These are phyloP conservation scores for Cryptosporidium baileyi DNA, from an alignment of 169 alveolate species.

Conservation along the genomic window DNA sequence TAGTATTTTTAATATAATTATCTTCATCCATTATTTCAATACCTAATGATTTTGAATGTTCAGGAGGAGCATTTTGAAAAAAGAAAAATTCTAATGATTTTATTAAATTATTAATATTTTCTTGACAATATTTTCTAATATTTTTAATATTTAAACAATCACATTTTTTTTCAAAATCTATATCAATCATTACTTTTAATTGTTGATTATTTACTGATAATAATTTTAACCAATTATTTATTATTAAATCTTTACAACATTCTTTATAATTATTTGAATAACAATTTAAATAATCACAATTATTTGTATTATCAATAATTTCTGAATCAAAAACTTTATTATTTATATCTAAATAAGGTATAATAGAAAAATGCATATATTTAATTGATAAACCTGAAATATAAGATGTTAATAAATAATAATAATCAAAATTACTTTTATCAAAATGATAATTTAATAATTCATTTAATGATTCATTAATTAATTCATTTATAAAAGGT, in stretches of 20 bases:
- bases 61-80: slow-evolving; percentile 53
- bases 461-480: slow-evolving; percentile 47
- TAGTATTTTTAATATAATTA: background rate
- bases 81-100: slow-evolving; percentile 7
- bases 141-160: slow-evolving; percentile 29
- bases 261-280: slow-evolving; percentile 44
- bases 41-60: background rate
- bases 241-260: slow-evolving; percentile 9
- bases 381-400: slow-evolving; percentile 37
- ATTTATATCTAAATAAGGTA: slow-evolving; percentile 2
- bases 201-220: background rate
- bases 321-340: background rate
- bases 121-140: background rate
- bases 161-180: background rate
- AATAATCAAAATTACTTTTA: background rate
- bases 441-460: background rate
- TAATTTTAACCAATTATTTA: slow-evolving; percentile 25
- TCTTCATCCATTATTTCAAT: slow-evolving; percentile 19
- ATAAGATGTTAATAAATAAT: slow-evolving; percentile 15
- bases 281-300: background rate
- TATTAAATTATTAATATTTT: slow-evolving; percentile 8
- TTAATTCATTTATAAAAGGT: slow-evolving; percentile 39
- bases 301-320: background rate
- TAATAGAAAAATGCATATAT: slow-evolving; percentile 38
- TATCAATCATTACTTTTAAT: background rate